phyloP scores from a whole-genome alignment of 495 filamentous ascomycete species.

The Penicillium macrosclerotiorum region DNA sequence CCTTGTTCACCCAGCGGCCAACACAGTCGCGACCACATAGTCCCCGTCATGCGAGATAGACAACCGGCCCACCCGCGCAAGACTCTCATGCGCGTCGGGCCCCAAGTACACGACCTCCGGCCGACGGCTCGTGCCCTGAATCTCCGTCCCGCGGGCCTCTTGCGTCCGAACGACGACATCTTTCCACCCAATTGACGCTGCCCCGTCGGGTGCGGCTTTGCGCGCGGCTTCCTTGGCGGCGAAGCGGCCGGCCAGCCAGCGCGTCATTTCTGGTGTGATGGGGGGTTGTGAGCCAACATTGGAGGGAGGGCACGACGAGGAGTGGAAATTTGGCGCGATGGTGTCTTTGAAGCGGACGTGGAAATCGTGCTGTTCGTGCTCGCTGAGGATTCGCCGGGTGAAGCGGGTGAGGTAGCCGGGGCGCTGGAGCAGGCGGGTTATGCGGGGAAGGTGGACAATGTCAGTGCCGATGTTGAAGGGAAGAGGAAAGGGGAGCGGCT shows the following conservation, averaged over 20 bases:
- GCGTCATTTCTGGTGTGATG: conserved; percentile 39
- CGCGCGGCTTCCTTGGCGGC: conserved; percentile 50
- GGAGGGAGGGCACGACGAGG: conserved; percentile 2
- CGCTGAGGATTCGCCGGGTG: conserved; percentile 51
- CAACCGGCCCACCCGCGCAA: conserved; percentile 34
- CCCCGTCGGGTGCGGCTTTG: conserved; percentile 44
- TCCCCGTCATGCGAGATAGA: conserved; percentile 62
- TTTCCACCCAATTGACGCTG: conserved; percentile 39
- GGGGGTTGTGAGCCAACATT: background rate
- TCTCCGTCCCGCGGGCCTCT: conserved; percentile 4
- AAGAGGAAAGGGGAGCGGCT: conserved; percentile 38
- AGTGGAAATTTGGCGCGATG: conserved; percentile 7
- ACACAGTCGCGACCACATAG: conserved; percentile 55
- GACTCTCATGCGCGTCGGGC: conserved; percentile 12
- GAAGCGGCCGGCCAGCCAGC: conserved; percentile 49
- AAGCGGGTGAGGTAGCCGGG: conserved; percentile 46
- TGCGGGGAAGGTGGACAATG: conserved; percentile 54
- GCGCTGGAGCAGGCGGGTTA: conserved; percentile 42
- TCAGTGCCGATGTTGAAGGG: conserved; percentile 51
- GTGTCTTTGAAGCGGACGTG: conserved; percentile 32
- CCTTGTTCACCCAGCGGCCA: conserved; percentile 35
- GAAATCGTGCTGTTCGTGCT: conserved; percentile 42
- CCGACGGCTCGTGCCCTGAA: conserved; percentile 23
- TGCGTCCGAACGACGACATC: conserved; percentile 39
- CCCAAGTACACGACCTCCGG: conserved; percentile 44